Percentiles rank a stretch among this genome's conserved stretches.
Conservation (phyloP, 331 rosid genomes). For the Rosa hybrid region DNA sequence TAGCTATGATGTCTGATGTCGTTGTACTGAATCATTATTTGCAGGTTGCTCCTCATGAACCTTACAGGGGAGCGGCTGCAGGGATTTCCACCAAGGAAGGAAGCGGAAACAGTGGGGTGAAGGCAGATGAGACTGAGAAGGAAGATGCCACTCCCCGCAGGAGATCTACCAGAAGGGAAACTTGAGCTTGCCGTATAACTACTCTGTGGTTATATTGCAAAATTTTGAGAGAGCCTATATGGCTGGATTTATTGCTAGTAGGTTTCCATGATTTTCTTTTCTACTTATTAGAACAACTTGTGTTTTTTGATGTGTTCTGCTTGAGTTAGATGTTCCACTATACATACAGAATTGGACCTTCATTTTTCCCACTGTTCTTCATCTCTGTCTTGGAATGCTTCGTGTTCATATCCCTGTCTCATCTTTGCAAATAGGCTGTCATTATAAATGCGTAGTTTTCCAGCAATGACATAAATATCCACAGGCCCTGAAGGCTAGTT, state of each 20-base stretch:
- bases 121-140: conserved; percentile 31
- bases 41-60: conserved; percentile 25
- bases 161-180: conserved; percentile 33
- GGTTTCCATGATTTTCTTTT: not conserved
- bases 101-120: conserved; percentile 28
- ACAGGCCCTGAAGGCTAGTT: too few species aligned
- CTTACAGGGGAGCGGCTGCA: conserved; percentile 13
- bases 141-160: conserved; percentile 29
- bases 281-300: not conserved
- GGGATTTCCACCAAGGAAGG: conserved; percentile 17
- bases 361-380: not conserved
- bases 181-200: conserved; percentile 10
- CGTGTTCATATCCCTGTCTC: not conserved
- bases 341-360: not conserved
- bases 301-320: not conserved
- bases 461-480: too few species aligned
- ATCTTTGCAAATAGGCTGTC: not conserved
- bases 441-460: not conserved
- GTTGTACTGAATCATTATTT: not conserved
- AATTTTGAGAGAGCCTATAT: conserved; percentile 16
- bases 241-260: not conserved
- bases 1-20: not conserved
- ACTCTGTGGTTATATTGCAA: not conserved
- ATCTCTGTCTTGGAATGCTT: not conserved
- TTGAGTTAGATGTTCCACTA: not conserved